phyloP scores from a whole-genome alignment of 306 rosid species.

The Ormosia semicastrata region DNA sequence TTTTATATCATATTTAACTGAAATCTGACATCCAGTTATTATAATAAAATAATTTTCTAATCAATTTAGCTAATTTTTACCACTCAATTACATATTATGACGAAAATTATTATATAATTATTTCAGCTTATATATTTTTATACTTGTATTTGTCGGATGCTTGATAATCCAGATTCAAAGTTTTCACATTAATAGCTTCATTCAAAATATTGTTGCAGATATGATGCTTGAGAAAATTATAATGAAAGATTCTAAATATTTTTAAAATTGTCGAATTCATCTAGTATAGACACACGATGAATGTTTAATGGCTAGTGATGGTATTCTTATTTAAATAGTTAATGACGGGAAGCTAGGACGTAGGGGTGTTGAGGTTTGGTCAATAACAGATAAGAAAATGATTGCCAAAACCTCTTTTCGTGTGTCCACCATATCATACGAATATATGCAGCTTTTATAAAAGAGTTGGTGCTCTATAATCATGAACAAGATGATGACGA shows the following conservation, averaged over 20 bases:
- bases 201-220: background rate
- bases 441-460: background rate
- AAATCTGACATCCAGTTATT: no score
- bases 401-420: background rate
- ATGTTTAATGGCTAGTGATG: background rate
- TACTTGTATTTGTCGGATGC: background rate
- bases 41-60: background rate
- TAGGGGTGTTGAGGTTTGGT: background rate
- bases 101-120: background rate
- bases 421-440: background rate
- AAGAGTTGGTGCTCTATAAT: background rate
- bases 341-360: slow-evolving; percentile 1
- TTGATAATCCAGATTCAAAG: background rate
- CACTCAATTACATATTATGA: background rate
- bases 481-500: background rate
- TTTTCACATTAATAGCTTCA: background rate
- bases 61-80: background rate
- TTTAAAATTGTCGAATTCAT: background rate
- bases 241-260: background rate
- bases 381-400: background rate
- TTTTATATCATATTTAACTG: no score
- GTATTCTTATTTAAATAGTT: background rate
- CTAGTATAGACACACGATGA: background rate
- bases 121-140: background rate
- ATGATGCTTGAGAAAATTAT: background rate